Base-by-base conservation (phyloP, 176 grass and related monocot genomes). In the Musa beccarii region DNA sequence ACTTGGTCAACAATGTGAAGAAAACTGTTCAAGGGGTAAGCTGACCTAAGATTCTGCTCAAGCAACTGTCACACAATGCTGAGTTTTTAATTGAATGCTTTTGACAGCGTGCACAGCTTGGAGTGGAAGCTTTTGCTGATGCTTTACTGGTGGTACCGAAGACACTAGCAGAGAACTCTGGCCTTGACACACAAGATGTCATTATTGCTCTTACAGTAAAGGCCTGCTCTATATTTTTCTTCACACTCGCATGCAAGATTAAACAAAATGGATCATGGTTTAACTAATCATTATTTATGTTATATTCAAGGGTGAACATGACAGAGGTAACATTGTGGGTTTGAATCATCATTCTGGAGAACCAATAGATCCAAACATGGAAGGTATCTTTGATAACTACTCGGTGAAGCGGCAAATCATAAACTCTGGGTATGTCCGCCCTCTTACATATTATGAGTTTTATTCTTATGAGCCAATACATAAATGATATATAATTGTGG, bases 371-470 rank as follows among this genome's bases (percentile, higher is more conserved):
- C 95, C 95, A 1, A 82, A 94, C 20, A 94, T 91, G 90, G 95
- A 98, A 52, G 95, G 95, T 34, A 98, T 98, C 81, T 98, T 91
- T 0, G 95, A 98, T 53, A 98, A 98, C 78, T 98, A 91, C 78
- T 87, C 83, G 0, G 95, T 98, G 43, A 98, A 94, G 49, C 88
- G 90, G 50, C 95, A 98, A 52, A 90, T 91, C 76, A 87, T 98
- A 59, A 98, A 98, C 51, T 94, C 95, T 2, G 94, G 90, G 90
- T 93, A 82, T 10, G 86, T 85, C 72, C 22, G 11, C 8, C 49
- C 26, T 1, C 12, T 16, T 29, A 8, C 3, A 2, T 10, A 10
- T 56, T 11, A 10, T 19, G 51, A 56, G 14, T 24, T 12, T 2
- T 14, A 9, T 43, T 28, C 34, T 43, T 26, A 17, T 1, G 3